Base-by-base conservation (phyloP, 441 rosid species). In the Capsella rubella region DNA sequence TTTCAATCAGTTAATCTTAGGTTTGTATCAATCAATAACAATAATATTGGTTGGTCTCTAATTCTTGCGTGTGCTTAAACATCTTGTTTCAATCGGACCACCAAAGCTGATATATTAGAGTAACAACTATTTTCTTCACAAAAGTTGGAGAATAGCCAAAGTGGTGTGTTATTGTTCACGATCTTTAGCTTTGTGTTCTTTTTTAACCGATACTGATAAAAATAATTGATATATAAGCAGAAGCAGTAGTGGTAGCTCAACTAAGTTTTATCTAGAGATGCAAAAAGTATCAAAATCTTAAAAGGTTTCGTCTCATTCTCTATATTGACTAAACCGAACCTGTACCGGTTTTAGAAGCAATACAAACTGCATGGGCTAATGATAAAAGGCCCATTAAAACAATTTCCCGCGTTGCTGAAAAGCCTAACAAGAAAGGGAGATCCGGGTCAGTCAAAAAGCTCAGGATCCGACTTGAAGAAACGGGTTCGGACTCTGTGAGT, bases 361-460 rank as follows among this genome's bases (percentile, higher is more conserved):
- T 10, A 62, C n/a, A 56, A 21, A 16, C 25, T 25, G 45, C 2
- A 32, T 28, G 45, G 40, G 43, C 25, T 10, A 2, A 10, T 25
- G 0, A 21, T 21, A 21, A 27, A 42, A 69, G 74, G 79, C 79
- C 79, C 70, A 62, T 18, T 15, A 13, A 21, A 54, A 61, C 8
- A 60, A 32, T 51, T 15, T 59, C 9, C 3, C 10, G 47, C 39
- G 37, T 39, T 58, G 29, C 18, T 15, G 10, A 47, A 43, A 73
- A 49, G 72, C 72, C 61, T 39, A 11, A 12, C 14, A 28, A 28
- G 5, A 56, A 49, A 21, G n/a, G 31, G 7, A 74, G 72, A 58
- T 65, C 54, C 70, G 65, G 59, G 52, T 62, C n/a, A 18, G 52
- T 62, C n/a, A 18, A 54, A 62, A 46, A 13, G 45, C 4, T 45